Evolutionary conservation across 192 early-diverging fungal genomes (phyloP).

Genomic region (Rhizophagus sp.): DNA sequence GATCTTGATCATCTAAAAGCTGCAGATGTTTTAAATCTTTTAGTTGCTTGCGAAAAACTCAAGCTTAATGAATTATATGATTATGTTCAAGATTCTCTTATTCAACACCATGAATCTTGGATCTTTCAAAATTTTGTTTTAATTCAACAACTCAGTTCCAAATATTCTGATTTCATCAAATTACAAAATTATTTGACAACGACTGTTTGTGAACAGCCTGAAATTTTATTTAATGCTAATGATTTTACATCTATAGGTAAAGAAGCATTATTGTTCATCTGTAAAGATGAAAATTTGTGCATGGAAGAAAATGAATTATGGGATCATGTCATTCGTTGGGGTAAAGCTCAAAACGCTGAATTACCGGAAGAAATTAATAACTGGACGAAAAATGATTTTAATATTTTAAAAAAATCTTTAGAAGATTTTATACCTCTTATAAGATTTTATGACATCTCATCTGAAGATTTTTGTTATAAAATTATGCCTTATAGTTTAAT

Average conservation of each 20-base stretch:
- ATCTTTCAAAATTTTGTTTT: background rate
- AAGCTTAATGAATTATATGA: background rate
- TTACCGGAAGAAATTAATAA: background rate
- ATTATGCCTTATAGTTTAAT: too few relatives aligned
- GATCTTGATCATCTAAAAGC: background rate
- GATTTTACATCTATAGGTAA: constrained; percentile 1
- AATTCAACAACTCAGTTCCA: background rate
- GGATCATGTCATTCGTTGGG: constrained; percentile 15
- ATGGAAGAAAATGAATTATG: constrained; percentile 14
- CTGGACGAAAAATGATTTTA: too few relatives aligned
- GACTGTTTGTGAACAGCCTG: background rate
- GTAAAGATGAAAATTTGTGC: background rate
- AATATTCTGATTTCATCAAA: background rate
- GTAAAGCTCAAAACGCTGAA: background rate
- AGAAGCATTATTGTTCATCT: background rate
- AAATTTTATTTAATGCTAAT: background rate
- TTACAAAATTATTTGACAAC: background rate
- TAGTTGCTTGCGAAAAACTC: constrained; percentile 3
- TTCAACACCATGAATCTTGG: background rate
- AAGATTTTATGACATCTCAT: too few relatives aligned
- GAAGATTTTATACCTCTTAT: too few relatives aligned
- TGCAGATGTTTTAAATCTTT: background rate
- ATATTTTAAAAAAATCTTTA: too few relatives aligned
- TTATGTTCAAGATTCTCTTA: background rate
- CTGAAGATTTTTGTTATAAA: too few relatives aligned